phyloP scores from a whole-genome alignment of 129 eudicot genomes.

The Tanacetum coccineum region DNA sequence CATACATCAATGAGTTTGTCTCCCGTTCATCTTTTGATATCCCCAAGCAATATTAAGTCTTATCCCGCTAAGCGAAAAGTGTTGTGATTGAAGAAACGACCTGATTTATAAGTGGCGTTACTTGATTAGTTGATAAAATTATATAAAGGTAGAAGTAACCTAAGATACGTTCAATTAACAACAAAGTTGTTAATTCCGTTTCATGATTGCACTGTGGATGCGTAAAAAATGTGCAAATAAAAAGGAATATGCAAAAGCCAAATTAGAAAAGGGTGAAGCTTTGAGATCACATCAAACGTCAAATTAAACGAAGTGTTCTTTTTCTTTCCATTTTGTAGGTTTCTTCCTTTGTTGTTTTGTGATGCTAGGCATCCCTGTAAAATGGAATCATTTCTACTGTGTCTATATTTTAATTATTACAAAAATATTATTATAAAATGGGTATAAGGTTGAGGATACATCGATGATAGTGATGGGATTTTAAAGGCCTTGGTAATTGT shows the following conservation, averaged over 20 bases:
- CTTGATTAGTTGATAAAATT: too few species aligned
- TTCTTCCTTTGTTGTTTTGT: conserved; percentile 53
- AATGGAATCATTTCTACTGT: conserved; percentile 36
- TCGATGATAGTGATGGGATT: conserved; percentile 56
- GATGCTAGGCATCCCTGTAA: conserved; percentile 25
- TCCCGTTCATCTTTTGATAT: too few species aligned
- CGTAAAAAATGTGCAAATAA: too few species aligned
- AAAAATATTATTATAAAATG: background rate
- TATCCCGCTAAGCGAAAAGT: too few species aligned
- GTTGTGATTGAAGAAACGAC: too few species aligned
- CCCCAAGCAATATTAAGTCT: too few species aligned
- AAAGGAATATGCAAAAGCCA: conserved; percentile 1
- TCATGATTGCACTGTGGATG: too few species aligned
- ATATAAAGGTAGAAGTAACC: too few species aligned
- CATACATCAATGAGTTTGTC: too few species aligned
- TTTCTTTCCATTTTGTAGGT: conserved; percentile 49
- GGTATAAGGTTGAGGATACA: conserved; percentile 37
- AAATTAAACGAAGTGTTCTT: conserved; percentile 26
- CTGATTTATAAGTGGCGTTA: too few species aligned
- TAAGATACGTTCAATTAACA: too few species aligned
- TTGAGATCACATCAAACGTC: conserved; percentile 45
- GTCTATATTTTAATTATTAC: conserved; percentile 22
- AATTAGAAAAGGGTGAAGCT: conserved; percentile 1
- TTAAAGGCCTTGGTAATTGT: conserved; percentile 23
- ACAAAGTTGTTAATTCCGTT: too few species aligned